Evolutionary conservation across 1,139 yeast genomes (phyloP).

Genomic region (Scheffersomyces quercinus): DNA sequence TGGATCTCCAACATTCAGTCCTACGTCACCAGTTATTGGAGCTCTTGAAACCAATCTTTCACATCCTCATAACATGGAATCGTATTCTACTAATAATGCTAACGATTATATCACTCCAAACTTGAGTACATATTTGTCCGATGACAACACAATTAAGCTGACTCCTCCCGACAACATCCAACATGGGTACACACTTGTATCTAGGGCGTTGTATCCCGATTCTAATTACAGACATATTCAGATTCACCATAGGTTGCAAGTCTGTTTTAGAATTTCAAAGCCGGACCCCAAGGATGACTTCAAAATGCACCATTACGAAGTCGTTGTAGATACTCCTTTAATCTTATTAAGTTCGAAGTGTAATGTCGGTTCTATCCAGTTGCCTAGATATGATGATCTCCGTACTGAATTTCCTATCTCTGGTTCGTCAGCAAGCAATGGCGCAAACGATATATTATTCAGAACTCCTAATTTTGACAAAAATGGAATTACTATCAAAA

Average conservation of each 20-base stretch:
- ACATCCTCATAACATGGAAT: constrained; percentile 23
- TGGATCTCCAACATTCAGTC: constrained; percentile 14
- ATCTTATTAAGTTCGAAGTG: constrained; percentile 72
- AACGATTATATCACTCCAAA: constrained; percentile 30
- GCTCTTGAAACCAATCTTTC: constrained; percentile 42
- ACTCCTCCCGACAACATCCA: constrained; percentile 28
- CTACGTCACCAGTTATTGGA: constrained; percentile 43
- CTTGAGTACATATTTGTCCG: constrained; percentile 29
- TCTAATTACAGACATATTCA: constrained; percentile 68
- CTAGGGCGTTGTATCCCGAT: constrained; percentile 62
- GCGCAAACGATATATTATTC: constrained; percentile 18
- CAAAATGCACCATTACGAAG: constrained; percentile 81
- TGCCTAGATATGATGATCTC: constrained; percentile 62
- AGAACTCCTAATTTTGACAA: constrained; percentile 37
- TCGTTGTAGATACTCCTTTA: constrained; percentile 84
- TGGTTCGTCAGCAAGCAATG: background rate
- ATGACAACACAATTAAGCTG: constrained; percentile 11
- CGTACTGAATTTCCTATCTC: constrained; percentile 6
- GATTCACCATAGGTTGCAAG: constrained; percentile 74
- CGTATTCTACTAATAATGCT: constrained; percentile 16
- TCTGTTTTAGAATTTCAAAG: constrained; percentile 76
- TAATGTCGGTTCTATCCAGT: constrained; percentile 61
- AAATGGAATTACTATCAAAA: constrained; percentile 42
- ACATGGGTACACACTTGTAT: constrained; percentile 37
- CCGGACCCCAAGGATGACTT: constrained; percentile 55